Base-by-base conservation (phyloP, 140 eudicot species). In the Erigeron philadelphicus region DNA sequence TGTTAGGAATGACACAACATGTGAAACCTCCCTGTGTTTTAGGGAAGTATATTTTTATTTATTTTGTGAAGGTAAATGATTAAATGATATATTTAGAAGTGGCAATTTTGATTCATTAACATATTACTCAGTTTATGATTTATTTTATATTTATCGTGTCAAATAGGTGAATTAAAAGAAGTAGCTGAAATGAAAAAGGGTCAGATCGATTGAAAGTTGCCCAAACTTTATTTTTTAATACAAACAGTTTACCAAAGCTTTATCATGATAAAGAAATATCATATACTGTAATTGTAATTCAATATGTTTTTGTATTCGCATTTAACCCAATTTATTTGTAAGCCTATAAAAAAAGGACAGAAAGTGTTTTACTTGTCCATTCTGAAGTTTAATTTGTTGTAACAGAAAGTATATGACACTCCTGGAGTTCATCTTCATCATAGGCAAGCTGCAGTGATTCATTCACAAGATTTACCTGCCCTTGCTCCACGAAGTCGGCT, bases 401-500 rank as follows among this genome's bases (percentile, higher is more conserved):
- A 23, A 53, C 76, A 92, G 98, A 92, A 92, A 84, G 49, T 92
- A 65, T 92, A 66, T 19, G 98, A 92, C 68, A 92, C 98, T 6
- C 96, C 98, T 47, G 98, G 98, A 78, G 96, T 92, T 64, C 98
- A 92, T 84, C 96, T 88, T 44, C 98, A 92, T 81, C 98, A 92
- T 62, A 86, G 96, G 84, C 96, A 88, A 83, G 95, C 96, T 79
- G 96, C 98, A 7, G 96, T 92, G 68, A 75, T 92, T 76, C 88
- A 84, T 66, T 77, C 98, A 43, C 90, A 92, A 70, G 98, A 92
- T 83, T 72, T 92, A 61, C 96, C 96, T 61, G 74, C 81, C 66
- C 90, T 92, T 66, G 98, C 98, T 73, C 98, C 98, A 52, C 78
- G 82, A 61, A 88, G 95, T 81, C 88, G 96, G 64, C 90, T 92